Evolutionary conservation across 2,329 filamentous ascomycete genomes (phyloP), one percentile per base, ranked within the genome.

Genomic region (Monosporascus sp.): DNA sequence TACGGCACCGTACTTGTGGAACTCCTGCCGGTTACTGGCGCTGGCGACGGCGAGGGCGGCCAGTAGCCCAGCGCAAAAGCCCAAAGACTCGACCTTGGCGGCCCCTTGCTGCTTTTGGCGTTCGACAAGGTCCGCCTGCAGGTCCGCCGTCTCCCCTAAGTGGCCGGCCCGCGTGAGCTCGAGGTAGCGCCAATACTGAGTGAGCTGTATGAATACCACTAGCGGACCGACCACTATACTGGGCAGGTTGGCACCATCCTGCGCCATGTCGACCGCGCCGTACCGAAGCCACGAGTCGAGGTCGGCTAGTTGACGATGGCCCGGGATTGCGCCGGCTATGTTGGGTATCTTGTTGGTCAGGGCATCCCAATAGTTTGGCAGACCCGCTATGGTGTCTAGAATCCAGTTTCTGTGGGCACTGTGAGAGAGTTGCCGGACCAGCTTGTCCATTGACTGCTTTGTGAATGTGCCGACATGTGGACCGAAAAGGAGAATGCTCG

Each of bases 31-130:
- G 27, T 59, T 66, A 1, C 42, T 8, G 17, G 68, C 59, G 53
- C 65, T 60, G 0, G 72, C 62, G 1, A 73, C 68, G 0, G 71
- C 70, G 14, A 69, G 51, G 6, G 74, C 69, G 41, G 57, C 65
- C n/a, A 77, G 48, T 1, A 74, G 50, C 0, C 74, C 73, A 1
- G 66, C 67, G 37, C 74, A 76, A 49, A 75, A 69, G 0, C 74
- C 74, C 1, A 69, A 39, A 1, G 62, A 62, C 56, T 66, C 52
- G 45, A 48, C 38, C 34, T 50, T 53, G 38, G 31, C 46, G 37
- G n/a, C 14, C 20, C 20, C 11, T 25, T n/a, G n/a, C n/a, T 25
- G 11, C 20, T 24, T 9, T 11, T 24, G 27, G 27, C 20, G 14
- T 25, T 20, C 17, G 22, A 22, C 22, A 2, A 22, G 22, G 22